These are phyloP conservation scores for Penicillium occitanis DNA, from an alignment of 2,329 filamentous ascomycete genomes.

Conservation along the genomic window DNA sequence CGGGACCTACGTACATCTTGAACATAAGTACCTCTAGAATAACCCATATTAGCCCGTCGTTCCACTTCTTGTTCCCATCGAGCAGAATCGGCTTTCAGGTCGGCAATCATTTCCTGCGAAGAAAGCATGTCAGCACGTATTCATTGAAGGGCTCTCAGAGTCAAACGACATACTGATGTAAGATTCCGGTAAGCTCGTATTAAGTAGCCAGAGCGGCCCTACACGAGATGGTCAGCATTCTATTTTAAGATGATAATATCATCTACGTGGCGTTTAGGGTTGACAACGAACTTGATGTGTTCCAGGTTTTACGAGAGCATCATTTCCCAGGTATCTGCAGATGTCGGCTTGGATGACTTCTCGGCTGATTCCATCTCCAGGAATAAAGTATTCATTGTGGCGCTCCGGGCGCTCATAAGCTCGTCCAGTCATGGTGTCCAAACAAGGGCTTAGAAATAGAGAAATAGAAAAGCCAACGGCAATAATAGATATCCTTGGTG, in stretches of 20 bases:
- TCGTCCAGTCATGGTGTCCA: conserved; percentile 43
- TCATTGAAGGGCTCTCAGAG: conserved; percentile 19
- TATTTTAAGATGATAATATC: neutral
- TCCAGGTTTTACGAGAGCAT: conserved; percentile 74
- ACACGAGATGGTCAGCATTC: conserved; percentile 10
- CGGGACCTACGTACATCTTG: conserved; percentile 39
- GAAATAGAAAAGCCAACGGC: conserved; percentile 19
- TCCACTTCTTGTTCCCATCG: conserved; percentile 51
- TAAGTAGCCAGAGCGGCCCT: conserved; percentile 69
- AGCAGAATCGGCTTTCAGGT: conserved; percentile 55
- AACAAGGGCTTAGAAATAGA: conserved; percentile 27
- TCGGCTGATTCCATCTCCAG: conserved; percentile 75
- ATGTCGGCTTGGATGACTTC: conserved; percentile 84
- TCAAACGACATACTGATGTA: conserved; percentile 62
- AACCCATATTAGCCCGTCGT: conserved; percentile 42
- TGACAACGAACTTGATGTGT: conserved; percentile 65
- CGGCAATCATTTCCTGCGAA: conserved; percentile 55
- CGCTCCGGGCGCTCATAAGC: conserved; percentile 33
- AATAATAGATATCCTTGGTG: conserved; percentile 13
- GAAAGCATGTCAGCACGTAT: conserved; percentile 19
- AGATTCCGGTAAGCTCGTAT: conserved; percentile 77
- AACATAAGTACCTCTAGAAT: conserved; percentile 43
- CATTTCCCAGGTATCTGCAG: conserved; percentile 79
- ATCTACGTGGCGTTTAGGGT: conserved; percentile 24
- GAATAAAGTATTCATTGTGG: conserved; percentile 77